Base-by-base conservation (phyloP, 1,284 basidiomycete genomes). In the Cutaneotrichosporon cavernicola region DNA sequence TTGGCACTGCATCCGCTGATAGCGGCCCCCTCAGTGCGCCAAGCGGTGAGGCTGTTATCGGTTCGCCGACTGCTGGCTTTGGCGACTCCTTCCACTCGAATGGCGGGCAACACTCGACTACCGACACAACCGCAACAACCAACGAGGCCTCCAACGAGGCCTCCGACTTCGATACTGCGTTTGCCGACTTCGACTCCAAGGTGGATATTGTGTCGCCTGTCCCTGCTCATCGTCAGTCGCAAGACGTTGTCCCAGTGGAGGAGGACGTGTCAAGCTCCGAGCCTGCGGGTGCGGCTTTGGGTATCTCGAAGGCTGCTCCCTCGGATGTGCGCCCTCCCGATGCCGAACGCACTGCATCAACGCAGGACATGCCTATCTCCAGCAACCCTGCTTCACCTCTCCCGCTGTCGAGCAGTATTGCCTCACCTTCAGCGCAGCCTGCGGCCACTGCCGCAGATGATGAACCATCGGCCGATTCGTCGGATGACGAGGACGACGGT, bases 111-210 rank as follows among this genome's bases (percentile, higher is more conserved):
- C 3, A n/a, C 30, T 14, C 14, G 4, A 5, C 26, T 26, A 18
- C 51, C 4, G 51, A 34, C 6, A 16, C 51, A 16, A 18, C 10
- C 21, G 11, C 51, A 14, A 31, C 16, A 5, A 6, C 21, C 4
- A 26, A 26, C 9, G 56, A 61, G 18, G 81, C 83, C n/a, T 86
- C 21, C 4, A n/a, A 26, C 9, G 56, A 61, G 18, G 81, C 83
- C n/a, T 86, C 72, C 3, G 70, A 73, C 61, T 71, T 76, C 52
- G 72, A 73, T 57, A 60, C 71, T 11, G 71, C 74, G 1, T 76
- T 85, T 51, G 86, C 83, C 65, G 89, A 88, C 56, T 90, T 92
- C 69, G 89, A 92, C 46, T 26, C 26, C 5, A 53, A 56, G 7
- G 51, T 13, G 9, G 14, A 18, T 52, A 31, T 52, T 5, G 6